A percentile compares a stretch with the other conserved stretches of the same genome.
Evolutionary conservation across 768 basidiomycete genomes (phyloP).

Genomic region (Tricholoma terreum): DNA sequence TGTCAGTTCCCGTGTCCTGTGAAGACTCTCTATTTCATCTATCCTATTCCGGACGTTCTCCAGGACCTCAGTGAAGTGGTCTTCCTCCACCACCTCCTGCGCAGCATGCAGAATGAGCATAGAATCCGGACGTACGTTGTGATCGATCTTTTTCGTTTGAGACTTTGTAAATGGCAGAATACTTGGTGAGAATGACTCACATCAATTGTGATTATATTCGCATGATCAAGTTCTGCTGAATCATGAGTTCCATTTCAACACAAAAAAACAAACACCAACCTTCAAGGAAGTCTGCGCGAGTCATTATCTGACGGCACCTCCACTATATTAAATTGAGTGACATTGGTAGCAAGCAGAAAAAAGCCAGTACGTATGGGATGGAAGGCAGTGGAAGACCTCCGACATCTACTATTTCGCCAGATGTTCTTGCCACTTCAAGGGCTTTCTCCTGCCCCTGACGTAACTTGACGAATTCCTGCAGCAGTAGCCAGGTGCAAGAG

Average conservation of each 20-base stretch:
- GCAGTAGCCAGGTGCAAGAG: conserved; percentile 76
- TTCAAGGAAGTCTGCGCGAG: conserved; percentile 78
- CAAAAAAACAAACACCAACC: conserved; percentile 37
- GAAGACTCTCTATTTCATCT: conserved; percentile 84
- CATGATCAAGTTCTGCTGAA: conserved; percentile 57
- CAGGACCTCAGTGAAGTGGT: conserved; percentile 77
- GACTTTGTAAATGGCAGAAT: conserved; percentile 1
- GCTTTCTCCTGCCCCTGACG: conserved; percentile 48
- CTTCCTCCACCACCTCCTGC: conserved; percentile 63
- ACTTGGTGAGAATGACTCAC: conserved; percentile 35
- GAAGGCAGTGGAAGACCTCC: conserved; percentile 54
- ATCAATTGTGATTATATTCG: conserved; percentile 78
- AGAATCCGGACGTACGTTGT: conserved; percentile 79
- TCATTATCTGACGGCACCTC: conserved; percentile 79
- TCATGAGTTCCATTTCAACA: neutral
- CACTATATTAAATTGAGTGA: conserved; percentile 35
- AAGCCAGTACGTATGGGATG: conserved; percentile 53
- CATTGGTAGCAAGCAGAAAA: neutral
- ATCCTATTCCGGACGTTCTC: conserved; percentile 72
- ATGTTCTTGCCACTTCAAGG: conserved; percentile 36
- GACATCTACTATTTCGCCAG: conserved; percentile 28
- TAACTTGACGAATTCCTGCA: conserved; percentile 68
- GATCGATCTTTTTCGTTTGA: conserved; percentile 50
- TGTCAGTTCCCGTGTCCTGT: conserved; percentile 73
- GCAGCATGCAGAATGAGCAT: conserved; percentile 74